phyloP scores from a whole-genome alignment of 75 land plant species.

The Azolla pinnata region DNA sequence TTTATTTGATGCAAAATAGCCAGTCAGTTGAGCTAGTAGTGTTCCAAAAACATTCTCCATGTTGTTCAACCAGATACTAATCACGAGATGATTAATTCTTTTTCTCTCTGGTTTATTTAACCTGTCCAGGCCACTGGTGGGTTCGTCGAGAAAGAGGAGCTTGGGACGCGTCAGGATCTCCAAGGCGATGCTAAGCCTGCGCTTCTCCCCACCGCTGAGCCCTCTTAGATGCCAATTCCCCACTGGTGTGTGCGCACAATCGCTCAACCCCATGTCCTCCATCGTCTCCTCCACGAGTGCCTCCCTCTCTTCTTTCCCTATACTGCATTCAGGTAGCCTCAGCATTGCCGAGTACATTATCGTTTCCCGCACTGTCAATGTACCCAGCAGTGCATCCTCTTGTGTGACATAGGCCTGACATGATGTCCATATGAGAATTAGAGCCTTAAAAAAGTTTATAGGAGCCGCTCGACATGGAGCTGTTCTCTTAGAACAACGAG shows the following conservation, averaged over 20 bases:
- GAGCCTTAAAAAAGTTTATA: too few relatives aligned
- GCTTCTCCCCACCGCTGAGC: slow-evolving; percentile 42
- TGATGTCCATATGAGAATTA: neutral
- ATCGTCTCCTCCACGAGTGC: slow-evolving; percentile 78
- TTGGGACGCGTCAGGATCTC: slow-evolving; percentile 35
- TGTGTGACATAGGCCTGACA: slow-evolving; percentile 89
- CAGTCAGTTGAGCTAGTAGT: too few relatives aligned
- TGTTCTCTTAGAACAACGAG: too few relatives aligned
- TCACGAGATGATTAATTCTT: too few relatives aligned
- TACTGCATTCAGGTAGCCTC: slow-evolving; percentile 52
- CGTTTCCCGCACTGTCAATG: slow-evolving; percentile 78
- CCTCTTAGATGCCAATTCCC: slow-evolving; percentile 27
- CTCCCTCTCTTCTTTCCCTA: slow-evolving; percentile 55
- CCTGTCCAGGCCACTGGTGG: too few relatives aligned
- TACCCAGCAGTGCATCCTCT: slow-evolving; percentile 81
- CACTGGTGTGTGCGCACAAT: slow-evolving; percentile 52
- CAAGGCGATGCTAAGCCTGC: slow-evolving; percentile 38
- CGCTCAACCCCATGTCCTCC: slow-evolving; percentile 86
- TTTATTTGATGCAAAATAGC: too few relatives aligned
- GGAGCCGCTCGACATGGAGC: too few relatives aligned
- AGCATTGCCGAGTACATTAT: slow-evolving; percentile 70
- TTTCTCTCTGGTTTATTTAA: too few relatives aligned
- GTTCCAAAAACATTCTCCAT: too few relatives aligned
- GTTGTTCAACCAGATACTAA: too few relatives aligned
- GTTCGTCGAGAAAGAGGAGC: slow-evolving; percentile 53